These are phyloP conservation scores for Xylaria sp. DNA, from an alignment of 2,329 filamentous ascomycete species.

Conservation along the genomic window DNA sequence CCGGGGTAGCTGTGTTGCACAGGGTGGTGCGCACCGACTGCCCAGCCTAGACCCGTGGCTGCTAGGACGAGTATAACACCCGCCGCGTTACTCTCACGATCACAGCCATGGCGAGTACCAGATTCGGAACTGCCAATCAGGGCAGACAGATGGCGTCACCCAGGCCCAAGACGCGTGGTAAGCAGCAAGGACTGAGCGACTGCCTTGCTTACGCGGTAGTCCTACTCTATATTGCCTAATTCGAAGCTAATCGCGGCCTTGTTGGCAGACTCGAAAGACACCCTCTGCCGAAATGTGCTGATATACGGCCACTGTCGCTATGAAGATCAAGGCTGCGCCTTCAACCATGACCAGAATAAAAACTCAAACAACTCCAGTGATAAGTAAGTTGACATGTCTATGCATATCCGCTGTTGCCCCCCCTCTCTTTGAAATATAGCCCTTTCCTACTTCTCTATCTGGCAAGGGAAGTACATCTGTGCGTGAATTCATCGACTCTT, in stretches of 20 bases:
- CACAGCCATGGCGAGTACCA: slow-evolving; percentile 49
- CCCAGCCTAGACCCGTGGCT: slow-evolving; percentile 38
- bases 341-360: slow-evolving; percentile 85
- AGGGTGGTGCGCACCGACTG: slow-evolving; percentile 41
- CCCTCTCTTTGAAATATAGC: neutral
- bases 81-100: slow-evolving; percentile 7
- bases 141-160: slow-evolving; percentile 52
- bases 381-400: slow-evolving; percentile 46
- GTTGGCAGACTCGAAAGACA: slow-evolving; percentile 81
- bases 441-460: neutral
- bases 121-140: slow-evolving; percentile 48
- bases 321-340: slow-evolving; percentile 90
- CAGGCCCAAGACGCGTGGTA: slow-evolving; percentile 53
- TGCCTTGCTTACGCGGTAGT: neutral
- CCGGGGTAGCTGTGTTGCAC: slow-evolving; percentile 41
- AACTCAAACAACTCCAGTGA: slow-evolving; percentile 54
- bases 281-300: slow-evolving; percentile 88
- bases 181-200: slow-evolving; percentile 29
- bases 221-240: neutral
- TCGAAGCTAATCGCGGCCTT: slow-evolving; percentile 36
- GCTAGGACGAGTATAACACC: slow-evolving; percentile 39
- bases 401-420: neutral
- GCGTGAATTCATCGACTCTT: neutral
- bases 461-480: neutral
- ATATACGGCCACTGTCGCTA: slow-evolving; percentile 95